Evolutionary conservation across 768 basidiomycete species (phyloP).

Genomic region (Suillus discolor): DNA sequence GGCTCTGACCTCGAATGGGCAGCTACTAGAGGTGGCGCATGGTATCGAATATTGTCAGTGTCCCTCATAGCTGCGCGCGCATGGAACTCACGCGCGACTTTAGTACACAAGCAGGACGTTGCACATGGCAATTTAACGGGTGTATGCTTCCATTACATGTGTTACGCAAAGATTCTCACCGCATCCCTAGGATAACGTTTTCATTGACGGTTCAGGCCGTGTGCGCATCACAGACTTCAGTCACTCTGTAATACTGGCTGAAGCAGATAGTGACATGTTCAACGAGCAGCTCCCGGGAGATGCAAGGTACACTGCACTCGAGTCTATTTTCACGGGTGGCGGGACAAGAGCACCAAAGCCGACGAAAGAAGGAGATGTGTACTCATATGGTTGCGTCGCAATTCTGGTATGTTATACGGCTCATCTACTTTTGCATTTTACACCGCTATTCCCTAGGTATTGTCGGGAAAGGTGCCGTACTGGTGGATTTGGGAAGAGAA

Average conservation of each 20-base stretch:
- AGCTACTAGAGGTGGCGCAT: neutral
- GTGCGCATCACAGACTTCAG: neutral
- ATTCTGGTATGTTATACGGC: neutral
- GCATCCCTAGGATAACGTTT: neutral
- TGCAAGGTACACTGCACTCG: neutral
- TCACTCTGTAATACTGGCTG: neutral
- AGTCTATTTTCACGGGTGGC: neutral
- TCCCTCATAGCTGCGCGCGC: neutral
- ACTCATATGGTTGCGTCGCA: neutral
- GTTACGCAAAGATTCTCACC: neutral
- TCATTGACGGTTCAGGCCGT: neutral
- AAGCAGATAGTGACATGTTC: neutral
- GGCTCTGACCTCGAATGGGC: neutral
- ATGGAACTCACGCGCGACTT: neutral
- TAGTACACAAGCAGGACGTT: neutral
- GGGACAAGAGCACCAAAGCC: neutral
- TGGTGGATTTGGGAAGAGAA: neutral
- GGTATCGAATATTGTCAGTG: constrained; percentile 2
- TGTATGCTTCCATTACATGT: neutral
- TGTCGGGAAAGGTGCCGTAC: neutral
- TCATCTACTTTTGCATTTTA: neutral
- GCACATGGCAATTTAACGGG: neutral
- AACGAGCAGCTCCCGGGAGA: neutral
- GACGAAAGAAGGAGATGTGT: neutral
- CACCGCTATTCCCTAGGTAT: neutral